Evolutionary conservation across 345 rosid species (phyloP).

Genomic region (Euphorbia tirucalli): DNA sequence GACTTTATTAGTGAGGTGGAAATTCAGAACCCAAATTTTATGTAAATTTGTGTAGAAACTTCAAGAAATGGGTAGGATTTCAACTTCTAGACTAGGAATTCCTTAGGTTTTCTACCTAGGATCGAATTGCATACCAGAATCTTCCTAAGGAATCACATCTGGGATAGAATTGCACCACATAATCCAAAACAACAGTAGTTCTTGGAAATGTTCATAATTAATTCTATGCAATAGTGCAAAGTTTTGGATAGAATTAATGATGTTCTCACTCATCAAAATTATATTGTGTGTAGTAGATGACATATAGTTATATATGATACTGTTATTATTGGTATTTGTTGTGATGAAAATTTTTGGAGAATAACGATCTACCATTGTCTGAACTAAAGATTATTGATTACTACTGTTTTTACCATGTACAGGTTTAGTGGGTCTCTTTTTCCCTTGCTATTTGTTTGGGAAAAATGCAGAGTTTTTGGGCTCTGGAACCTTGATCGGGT

Average conservation of each 20-base stretch:
- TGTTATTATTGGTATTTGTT: not conserved
- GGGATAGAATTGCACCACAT: not conserved
- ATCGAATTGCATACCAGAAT: not conserved
- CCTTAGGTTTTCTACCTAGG: not conserved
- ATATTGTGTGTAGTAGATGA: not conserved
- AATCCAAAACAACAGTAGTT: not conserved
- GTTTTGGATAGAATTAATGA: not conserved
- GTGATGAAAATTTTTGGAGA: not conserved
- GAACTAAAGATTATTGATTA: conserved; percentile 2
- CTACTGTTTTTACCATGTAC: conserved; percentile 17
- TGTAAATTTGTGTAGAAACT: too few species aligned
- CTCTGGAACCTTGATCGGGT: conserved; percentile 80
- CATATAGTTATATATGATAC: not conserved
- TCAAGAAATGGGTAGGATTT: not conserved
- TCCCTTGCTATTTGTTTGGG: conserved; percentile 85
- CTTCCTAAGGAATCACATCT: not conserved
- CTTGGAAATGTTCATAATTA: not conserved
- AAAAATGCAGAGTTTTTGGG: conserved; percentile 84
- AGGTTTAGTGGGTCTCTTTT: conserved; percentile 77
- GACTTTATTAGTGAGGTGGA: too few species aligned
- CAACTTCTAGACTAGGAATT: not conserved
- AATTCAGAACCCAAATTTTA: too few species aligned
- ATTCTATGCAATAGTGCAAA: not conserved
- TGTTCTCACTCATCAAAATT: not conserved
- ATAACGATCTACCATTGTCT: not conserved